Evolutionary conservation across 768 basidiomycete species (phyloP).

Genomic region (Amanita rubescens): DNA sequence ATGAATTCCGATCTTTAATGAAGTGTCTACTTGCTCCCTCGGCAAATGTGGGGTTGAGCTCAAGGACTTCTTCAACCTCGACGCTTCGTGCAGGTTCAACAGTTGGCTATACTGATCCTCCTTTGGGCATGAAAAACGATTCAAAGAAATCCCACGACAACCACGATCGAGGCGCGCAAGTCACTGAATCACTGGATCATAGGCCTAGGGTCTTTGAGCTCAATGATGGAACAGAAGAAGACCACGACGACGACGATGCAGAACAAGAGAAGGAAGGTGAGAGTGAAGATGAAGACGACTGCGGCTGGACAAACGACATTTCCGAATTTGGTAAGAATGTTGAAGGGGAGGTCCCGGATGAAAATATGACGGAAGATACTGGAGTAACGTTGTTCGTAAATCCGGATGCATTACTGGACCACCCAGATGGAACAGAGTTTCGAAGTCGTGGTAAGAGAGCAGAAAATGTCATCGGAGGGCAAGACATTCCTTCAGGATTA

Average conservation of each 20-base stretch:
- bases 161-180: neutral
- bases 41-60: conserved; percentile 11
- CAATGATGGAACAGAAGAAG: neutral
- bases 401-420: conserved; percentile 18
- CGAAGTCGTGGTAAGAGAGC: conserved; percentile 6
- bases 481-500: conserved; percentile 14
- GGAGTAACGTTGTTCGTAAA: conserved; percentile 8
- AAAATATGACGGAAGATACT: neutral
- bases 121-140: neutral
- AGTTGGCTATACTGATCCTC: neutral
- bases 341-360: neutral
- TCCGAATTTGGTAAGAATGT: conserved; percentile 1
- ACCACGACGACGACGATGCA: neutral
- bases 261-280: conserved; percentile 15
- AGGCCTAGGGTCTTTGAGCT: neutral
- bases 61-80: conserved; percentile 11
- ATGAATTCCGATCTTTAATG: conserved; percentile 57
- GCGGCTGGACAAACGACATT: conserved; percentile 36
- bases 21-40: conserved; percentile 49
- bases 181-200: neutral
- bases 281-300: conserved; percentile 28
- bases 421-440: conserved; percentile 21
- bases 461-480: conserved; percentile 4
- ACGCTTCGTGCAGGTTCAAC: conserved; percentile 8
- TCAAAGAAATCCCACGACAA: neutral